Base-by-base conservation (phyloP, 1,139 yeast species). In the Pichia kudriavzevii region DNA sequence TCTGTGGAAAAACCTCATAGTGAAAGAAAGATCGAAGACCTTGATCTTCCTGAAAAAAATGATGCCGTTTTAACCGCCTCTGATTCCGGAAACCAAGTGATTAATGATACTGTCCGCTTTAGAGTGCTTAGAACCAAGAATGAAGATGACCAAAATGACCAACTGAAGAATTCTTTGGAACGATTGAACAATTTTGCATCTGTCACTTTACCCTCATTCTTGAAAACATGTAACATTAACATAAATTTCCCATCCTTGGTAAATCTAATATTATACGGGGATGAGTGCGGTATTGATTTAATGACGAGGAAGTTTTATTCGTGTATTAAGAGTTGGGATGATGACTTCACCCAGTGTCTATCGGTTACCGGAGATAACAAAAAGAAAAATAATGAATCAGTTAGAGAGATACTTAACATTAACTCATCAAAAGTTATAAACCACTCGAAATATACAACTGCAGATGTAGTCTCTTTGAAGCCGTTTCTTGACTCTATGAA, bases 241-340 rank as follows among this genome's bases (percentile, higher is more conserved):
- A 2, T 24, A 3, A n/a, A 20, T 2, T 18, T 30, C 4, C 22
- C 31, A 9, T 31, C 36, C 9, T 27, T 45, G 13, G 28, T 31
- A 5, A 25, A 26, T 3, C 42, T 46, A 2, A 48, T 52, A 22
- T 14, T 35, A 7, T 15, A 19, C 11, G 27, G 21, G 9, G 11
- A 22, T 10, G 20, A 17, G 2, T 10, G 24, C 11, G 14, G 15
- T 2, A 54, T 53, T 6, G 35, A 43, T 16, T 4, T 14, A 11
- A 31, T 37, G 21, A 45, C 58, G n/a, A 32, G 42, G 5, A 73
- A 67, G 43, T 61, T 74, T 38, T 54, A 59, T 26, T 41, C 46
- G 2, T 50, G 64, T 23, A 43, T 73, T 12, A 56, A 56, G 13
- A 50, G 53, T 17, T 74, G 80, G 80, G 64, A 48, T 9, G 47